A percentile compares a stretch with the other conserved stretches of the same genome.
phyloP scores from a whole-genome alignment of 1,139 yeast genomes.

The Debaryomycetaceae sp. region DNA sequence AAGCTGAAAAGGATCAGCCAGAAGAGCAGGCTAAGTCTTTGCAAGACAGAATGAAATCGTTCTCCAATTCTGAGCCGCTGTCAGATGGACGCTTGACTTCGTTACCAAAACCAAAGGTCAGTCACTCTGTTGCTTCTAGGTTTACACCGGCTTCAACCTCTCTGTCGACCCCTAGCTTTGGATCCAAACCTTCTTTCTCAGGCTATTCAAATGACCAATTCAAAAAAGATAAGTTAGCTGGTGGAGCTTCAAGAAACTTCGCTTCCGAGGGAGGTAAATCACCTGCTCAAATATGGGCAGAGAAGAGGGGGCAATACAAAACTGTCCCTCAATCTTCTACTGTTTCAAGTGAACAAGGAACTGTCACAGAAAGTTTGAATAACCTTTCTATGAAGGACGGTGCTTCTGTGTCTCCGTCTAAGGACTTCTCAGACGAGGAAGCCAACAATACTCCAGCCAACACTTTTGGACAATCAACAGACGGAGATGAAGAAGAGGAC shows the following conservation, averaged over 20 bases:
- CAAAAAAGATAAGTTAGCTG: conserved; percentile 45
- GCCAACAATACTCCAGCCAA: neutral
- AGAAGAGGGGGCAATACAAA: conserved; percentile 67
- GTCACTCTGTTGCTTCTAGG: conserved; percentile 50
- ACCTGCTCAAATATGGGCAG: conserved; percentile 97
- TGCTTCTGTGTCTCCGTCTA: conserved; percentile 18
- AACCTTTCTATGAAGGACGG: conserved; percentile 8
- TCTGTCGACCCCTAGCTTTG: conserved; percentile 39
- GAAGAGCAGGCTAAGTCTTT: conserved; percentile 24
- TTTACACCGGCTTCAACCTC: conserved; percentile 29
- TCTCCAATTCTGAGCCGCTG: conserved; percentile 19
- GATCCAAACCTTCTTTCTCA: conserved; percentile 50
- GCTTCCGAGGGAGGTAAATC: conserved; percentile 79
- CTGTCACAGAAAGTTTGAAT: conserved; percentile 8
- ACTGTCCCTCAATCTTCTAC: conserved; percentile 30
- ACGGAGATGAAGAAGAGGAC: neutral
- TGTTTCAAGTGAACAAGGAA: conserved; percentile 1
- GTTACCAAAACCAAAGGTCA: conserved; percentile 63
- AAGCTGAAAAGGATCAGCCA: conserved; percentile 22
- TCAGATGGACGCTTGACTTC: conserved; percentile 55
- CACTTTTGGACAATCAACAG: neutral
- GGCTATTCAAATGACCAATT: conserved; percentile 22
- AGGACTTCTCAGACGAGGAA: conserved; percentile 9
- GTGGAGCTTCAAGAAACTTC: conserved; percentile 67
- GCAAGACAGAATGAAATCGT: conserved; percentile 40